Evolutionary conservation across 2,329 filamentous ascomycete species (phyloP), one percentile per base, ranked within the genome.

Genomic region (Biscogniauxia mediterranea): DNA sequence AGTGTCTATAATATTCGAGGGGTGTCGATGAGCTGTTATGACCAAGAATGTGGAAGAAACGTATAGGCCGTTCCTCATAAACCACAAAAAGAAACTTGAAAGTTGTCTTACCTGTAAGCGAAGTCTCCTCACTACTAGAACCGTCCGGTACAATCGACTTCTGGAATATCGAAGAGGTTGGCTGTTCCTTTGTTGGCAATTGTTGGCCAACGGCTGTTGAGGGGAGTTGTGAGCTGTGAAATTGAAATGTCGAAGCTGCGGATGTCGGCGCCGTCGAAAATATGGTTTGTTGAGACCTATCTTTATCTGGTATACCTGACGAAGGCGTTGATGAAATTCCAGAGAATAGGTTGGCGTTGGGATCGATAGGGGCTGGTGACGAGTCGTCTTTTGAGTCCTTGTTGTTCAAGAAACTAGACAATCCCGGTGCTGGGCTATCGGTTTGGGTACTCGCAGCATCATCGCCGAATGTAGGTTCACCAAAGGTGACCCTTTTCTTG

Each of bases 401-500:
- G 6, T 63, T 60, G 21, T 57, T 59, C 15, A 61, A 55, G 46
- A 62, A 66, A 38, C 51, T 21, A 38, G 68, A 68, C 13, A 64
- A n/a, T 15, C 53, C 52, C 13, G 66, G 23, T 6, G 57, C 42
- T 13, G 60, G 4, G 8, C 11, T 15, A 15, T 21, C 58, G 26
- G 19, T 21, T 21, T 42, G 52, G 7, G 32, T 3, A 5, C 46
- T 13, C 52, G 28, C 25, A 26, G 55, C 20, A 23, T 55, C 53
- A 28, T 25, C 57, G 17, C 52, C 13, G 52, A 55, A 61, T 42
- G 58, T 54, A 23, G 50, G 60, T 3, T 57, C 59, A 13, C 51
- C 61, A 54, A 68, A 69, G 20, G 49, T 64, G 42, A 66, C 68
- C 23, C 56, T 62, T 56, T 66, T 62, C 17, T 60, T 64, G 8